Base-by-base conservation (phyloP, 495 filamentous ascomycete species). In the Penicillium tannophilum region DNA sequence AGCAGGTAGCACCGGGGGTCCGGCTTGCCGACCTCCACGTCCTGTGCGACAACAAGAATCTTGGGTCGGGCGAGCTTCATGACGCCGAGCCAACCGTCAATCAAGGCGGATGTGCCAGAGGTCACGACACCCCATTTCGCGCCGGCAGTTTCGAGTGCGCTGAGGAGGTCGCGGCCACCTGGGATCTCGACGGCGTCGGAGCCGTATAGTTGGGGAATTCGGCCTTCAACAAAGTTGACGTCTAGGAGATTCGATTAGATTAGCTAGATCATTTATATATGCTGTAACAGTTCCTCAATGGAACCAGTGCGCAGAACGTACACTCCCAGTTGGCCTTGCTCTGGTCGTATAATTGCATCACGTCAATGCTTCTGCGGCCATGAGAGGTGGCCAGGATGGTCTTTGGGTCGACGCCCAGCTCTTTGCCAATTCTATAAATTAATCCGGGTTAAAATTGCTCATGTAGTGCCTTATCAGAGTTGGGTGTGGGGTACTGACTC, bases 51-150 rank as follows among this genome's bases (percentile, higher is more conserved):
- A 33, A 97, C 86, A 20, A 97, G 79, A 61, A 89, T 78, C 63
- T 82, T 74, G 0, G 93, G 93, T 28, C 80, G 79, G 28, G 91
- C 85, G 48, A 98, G 85, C 44, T 83, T 74, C 65, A 98, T 77
- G 4, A 91, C 87, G 41, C 85, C 78, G 28, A 97, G 82, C 94
- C 94, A 98, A 47, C 92, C 93, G 19, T 82, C 82, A 4, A 97
- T 85, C 14, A 98, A 82, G 4, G 91, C 88, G 43, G 81, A 76
- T 0, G 91, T 93, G 26, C 94, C 94, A 2, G 89, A 93, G 6
- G 94, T 98, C 9, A 97, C 93, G 56, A 98, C 93, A 24, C 90
- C 89, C 94, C 94, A 98, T 46, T 84, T 86, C 0, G 83, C 86
- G 46, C 77, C 70, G 33, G 74, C 71, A 31, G 75, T 66, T 56